These are phyloP conservation scores for Aspergillus fumigatiaffinis DNA, from an alignment of 2,329 filamentous ascomycete species.

Conservation along the genomic window DNA sequence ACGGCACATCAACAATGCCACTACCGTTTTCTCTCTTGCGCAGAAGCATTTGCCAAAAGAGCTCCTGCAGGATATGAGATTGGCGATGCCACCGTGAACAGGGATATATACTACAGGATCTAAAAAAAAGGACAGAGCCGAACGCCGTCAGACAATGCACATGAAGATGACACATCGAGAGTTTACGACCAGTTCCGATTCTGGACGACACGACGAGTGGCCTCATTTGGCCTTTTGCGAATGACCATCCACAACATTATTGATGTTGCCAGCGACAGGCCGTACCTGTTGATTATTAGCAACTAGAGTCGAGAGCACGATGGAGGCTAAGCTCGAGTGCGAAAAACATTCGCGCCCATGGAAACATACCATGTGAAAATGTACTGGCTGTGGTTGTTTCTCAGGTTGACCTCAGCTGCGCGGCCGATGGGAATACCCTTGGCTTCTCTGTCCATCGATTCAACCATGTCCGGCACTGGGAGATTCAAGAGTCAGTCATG, in stretches of 20 bases:
- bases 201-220: slow-evolving; percentile 69
- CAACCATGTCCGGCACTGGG: slow-evolving; percentile 72
- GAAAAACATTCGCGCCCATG: not conserved
- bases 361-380: slow-evolving; percentile 89
- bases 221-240: slow-evolving; percentile 74
- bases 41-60: slow-evolving; percentile 78
- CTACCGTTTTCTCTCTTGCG: slow-evolving; percentile 81
- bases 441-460: slow-evolving; percentile 68
- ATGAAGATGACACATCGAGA: not conserved
- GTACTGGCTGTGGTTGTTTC: slow-evolving; percentile 97
- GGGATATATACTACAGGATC: slow-evolving; percentile 4
- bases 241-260: slow-evolving; percentile 97
- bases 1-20: slow-evolving; percentile 66
- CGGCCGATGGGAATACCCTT: slow-evolving; percentile 88
- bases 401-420: slow-evolving; percentile 81
- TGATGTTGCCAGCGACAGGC: slow-evolving; percentile 74
- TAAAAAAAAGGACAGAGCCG: slow-evolving; percentile 16
- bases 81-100: slow-evolving; percentile 36
- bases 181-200: slow-evolving; percentile 65
- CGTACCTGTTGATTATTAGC: slow-evolving; percentile 63
- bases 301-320: not conserved
- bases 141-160: slow-evolving; percentile 38
- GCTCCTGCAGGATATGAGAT: slow-evolving; percentile 70
- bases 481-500: slow-evolving; percentile 13
- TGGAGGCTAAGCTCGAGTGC: not conserved